phyloP scores from a whole-genome alignment of 2,329 filamentous ascomycete genomes.

The Aurifilum marmelostoma region DNA sequence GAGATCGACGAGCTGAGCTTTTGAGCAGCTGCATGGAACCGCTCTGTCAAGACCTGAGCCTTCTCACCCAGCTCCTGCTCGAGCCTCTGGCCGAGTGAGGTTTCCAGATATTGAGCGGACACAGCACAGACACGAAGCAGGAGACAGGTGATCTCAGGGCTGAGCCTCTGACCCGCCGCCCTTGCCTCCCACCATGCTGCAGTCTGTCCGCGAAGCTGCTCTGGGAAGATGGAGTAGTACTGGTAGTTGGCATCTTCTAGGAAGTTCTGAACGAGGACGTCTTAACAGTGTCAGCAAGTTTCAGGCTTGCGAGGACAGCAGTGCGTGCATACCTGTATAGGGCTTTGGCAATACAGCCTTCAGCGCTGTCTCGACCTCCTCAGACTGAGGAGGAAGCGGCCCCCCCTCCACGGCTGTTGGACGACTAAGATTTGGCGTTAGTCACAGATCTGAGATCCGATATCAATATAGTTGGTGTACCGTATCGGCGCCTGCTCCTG shows the following conservation, averaged over 20 bases:
- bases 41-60: constrained; percentile 43
- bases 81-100: constrained; percentile 42
- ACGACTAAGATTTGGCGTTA: constrained; percentile 21
- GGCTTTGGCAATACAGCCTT: constrained; percentile 41
- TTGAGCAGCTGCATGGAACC: constrained; percentile 47
- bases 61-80: constrained; percentile 49
- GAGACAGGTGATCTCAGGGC: constrained; percentile 50
- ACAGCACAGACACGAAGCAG: constrained; percentile 51
- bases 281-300: constrained; percentile 33
- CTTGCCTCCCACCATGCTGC: constrained; percentile 49
- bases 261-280: constrained; percentile 51
- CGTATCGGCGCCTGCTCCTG: background rate
- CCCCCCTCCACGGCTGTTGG: constrained; percentile 25
- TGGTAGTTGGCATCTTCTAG: constrained; percentile 48
- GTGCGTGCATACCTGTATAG: constrained; percentile 38
- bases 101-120: constrained; percentile 46
- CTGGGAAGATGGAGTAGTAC: constrained; percentile 50
- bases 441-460: background rate
- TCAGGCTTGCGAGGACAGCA: background rate
- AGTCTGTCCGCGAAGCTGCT: constrained; percentile 48
- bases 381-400: constrained; percentile 30
- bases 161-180: constrained; percentile 39
- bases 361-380: constrained; percentile 40
- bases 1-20: constrained; percentile 46
- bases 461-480: constrained; percentile 29